Conservation (phyloP, 2,329 filamentous ascomycete genomes). For the Apiospora rasikravindrae region DNA sequence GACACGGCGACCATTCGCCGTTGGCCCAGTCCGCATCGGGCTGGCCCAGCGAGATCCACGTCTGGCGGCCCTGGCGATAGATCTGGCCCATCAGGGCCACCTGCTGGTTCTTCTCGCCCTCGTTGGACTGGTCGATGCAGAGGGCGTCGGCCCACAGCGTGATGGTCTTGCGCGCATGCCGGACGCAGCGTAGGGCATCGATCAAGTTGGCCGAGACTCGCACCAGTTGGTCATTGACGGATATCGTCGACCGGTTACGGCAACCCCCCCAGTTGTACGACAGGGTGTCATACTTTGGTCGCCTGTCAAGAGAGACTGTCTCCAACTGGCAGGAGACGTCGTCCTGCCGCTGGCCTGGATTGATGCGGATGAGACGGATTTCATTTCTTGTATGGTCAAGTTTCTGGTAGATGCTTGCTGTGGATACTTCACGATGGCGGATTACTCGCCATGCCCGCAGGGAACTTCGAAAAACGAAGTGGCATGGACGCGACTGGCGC, state of each 20-base stretch:
- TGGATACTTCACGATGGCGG: neutral
- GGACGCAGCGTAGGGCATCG: neutral
- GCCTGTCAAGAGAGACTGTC: neutral
- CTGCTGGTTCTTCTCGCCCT: conserved; percentile 17
- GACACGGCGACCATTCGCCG: neutral
- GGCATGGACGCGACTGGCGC: neutral
- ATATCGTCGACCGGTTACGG: neutral
- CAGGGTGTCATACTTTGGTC: neutral
- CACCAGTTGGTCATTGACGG: neutral
- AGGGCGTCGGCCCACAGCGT: conserved; percentile 25
- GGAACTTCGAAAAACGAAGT: neutral
- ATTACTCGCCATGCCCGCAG: neutral
- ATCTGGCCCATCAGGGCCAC: conserved; percentile 23
- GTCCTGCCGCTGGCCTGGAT: neutral
- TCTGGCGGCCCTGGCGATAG: conserved; percentile 16
- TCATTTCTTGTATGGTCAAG: neutral
- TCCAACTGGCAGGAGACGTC: neutral
- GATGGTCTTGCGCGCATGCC: neutral
- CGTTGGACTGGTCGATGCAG: conserved; percentile 26
- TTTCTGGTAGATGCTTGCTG: neutral
- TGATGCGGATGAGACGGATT: neutral
- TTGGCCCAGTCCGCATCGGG: neutral
- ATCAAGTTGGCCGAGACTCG: neutral
- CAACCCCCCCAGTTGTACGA: neutral
- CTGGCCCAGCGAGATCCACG: neutral